Percentiles rank a stretch among this genome's conserved stretches.
Evolutionary conservation across 2,329 filamentous ascomycete genomes (phyloP).

Genomic region (Cytospora paraplurivora): DNA sequence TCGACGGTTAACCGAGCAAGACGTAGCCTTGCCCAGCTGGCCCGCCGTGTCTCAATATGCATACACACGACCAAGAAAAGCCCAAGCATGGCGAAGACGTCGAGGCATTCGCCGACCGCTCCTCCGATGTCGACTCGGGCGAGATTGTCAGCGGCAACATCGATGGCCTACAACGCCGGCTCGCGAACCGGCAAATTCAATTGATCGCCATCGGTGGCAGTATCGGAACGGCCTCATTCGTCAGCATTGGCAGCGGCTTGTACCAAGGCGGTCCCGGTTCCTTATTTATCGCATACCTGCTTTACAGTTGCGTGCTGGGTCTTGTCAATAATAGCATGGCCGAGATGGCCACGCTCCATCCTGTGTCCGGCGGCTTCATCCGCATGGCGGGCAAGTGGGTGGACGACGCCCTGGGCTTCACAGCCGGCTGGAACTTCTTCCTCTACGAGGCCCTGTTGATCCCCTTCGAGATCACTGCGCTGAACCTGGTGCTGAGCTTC

Average conservation of each 20-base stretch:
- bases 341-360: conserved; percentile 66
- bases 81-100: conserved; percentile 20
- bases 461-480: conserved; percentile 45
- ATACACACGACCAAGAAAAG: conserved; percentile 18
- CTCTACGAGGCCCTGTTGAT: conserved; percentile 45
- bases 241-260: conserved; percentile 61
- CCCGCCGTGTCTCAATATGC: conserved; percentile 9
- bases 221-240: conserved; percentile 61
- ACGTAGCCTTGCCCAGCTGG: not conserved
- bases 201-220: conserved; percentile 61
- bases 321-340: conserved; percentile 67
- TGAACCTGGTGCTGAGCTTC: conserved; percentile 46
- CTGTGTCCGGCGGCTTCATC: conserved; percentile 64
- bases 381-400: conserved; percentile 66
- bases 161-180: conserved; percentile 46
- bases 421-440: conserved; percentile 49
- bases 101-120: conserved; percentile 6
- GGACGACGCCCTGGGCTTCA: conserved; percentile 66
- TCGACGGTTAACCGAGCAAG: not conserved
- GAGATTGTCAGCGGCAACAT: conserved; percentile 20
- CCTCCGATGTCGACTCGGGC: conserved; percentile 17
- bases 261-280: conserved; percentile 48
- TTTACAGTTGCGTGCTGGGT: conserved; percentile 58
- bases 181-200: conserved; percentile 59
- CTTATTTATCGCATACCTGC: conserved; percentile 59